phyloP scores from a whole-genome alignment of 108 stramenopile species.

The Craspedostauros australis region DNA sequence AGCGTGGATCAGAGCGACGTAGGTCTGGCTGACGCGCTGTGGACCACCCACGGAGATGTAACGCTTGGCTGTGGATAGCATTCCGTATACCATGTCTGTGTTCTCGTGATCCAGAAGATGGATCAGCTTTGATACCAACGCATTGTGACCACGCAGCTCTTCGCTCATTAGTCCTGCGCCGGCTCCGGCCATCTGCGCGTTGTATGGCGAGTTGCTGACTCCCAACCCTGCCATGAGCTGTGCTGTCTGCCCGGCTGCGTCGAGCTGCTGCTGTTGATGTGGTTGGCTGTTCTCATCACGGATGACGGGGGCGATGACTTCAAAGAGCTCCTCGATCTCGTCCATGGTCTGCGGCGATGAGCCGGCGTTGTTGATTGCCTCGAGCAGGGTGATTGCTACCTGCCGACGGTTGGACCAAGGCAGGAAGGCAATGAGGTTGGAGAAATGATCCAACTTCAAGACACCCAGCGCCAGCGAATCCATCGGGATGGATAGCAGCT shows the following conservation, averaged over 20 bases:
- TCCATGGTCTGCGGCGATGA: conserved; percentile 38
- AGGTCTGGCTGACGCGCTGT: conserved; percentile 36
- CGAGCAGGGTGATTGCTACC: conserved; percentile 71
- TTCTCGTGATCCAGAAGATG: conserved; percentile 80
- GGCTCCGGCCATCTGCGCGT: conserved; percentile 4
- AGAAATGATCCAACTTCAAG: conserved; percentile 77
- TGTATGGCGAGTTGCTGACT: conserved; percentile 19
- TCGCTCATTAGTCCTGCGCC: conserved; percentile 36
- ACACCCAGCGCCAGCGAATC: conserved; percentile 70
- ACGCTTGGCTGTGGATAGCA: conserved; percentile 69
- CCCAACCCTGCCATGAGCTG: conserved; percentile 69
- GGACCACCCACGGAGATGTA: conserved; percentile 52
- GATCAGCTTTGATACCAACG: conserved; percentile 84
- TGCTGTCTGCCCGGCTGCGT: conserved; percentile 37
- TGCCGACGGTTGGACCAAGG: conserved; percentile 85
- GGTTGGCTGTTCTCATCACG: conserved; percentile 46
- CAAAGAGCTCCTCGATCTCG: conserved; percentile 79
- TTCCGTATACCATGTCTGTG: conserved; percentile 82
- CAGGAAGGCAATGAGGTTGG: conserved; percentile 77
- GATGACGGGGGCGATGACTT: conserved; percentile 85
- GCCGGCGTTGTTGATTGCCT: conserved; percentile 47
- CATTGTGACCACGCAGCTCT: too few relatives aligned
- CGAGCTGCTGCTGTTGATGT: conserved; percentile 16
- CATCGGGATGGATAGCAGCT: conserved; percentile 83
- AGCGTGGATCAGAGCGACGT: conserved; percentile 82